A percentile compares a stretch with the other conserved stretches of the same genome.
These are phyloP conservation scores for Aphanomyces stellatus DNA, from an alignment of 352 stramenopile genomes.

Conservation along the genomic window DNA sequence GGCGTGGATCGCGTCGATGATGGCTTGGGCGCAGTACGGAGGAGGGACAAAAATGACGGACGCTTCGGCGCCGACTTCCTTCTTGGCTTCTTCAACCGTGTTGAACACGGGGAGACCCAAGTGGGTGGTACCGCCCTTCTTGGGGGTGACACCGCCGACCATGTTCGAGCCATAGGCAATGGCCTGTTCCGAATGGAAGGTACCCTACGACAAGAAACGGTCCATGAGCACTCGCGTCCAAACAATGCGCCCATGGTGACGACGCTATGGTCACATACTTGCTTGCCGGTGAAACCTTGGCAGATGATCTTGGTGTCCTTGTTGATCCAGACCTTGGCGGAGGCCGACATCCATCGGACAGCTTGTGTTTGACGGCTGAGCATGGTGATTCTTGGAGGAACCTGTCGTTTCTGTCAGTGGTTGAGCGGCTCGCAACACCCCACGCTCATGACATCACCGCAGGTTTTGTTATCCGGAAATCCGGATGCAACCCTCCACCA, in stretches of 20 bases:
- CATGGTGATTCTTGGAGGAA: slow-evolving; percentile 14
- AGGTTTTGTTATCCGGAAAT: slow-evolving; percentile 16
- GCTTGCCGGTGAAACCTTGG: slow-evolving; percentile 99
- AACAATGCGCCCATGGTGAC: background rate
- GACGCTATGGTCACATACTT: slow-evolving; percentile 68
- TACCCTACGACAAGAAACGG: slow-evolving; percentile 67
- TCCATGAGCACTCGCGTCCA: background rate
- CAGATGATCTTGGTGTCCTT: slow-evolving; percentile 99
- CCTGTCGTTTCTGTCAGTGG: slow-evolving; percentile 9
- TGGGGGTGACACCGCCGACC: slow-evolving; percentile 98
- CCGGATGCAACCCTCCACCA: background rate
- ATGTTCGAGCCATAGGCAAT: slow-evolving; percentile 99
- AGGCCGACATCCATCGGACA: slow-evolving; percentile 84
- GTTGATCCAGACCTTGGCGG: slow-evolving; percentile 99
- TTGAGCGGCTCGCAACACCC: background rate
- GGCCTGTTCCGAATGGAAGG: slow-evolving; percentile 98
- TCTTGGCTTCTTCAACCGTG: slow-evolving; percentile 88
- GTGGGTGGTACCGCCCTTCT: slow-evolving; percentile 96
- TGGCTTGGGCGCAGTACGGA: slow-evolving; percentile 95
- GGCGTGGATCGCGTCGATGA: slow-evolving; percentile 97
- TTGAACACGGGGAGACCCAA: slow-evolving; percentile 99
- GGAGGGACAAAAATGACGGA: slow-evolving; percentile 99
- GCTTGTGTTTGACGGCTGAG: slow-evolving; percentile 18
- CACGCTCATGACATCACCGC: too few species aligned
- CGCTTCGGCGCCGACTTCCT: slow-evolving; percentile 87